Conservation (phyloP, 2,329 filamentous ascomycete genomes). For the Neopestalotiopsis rosae region DNA sequence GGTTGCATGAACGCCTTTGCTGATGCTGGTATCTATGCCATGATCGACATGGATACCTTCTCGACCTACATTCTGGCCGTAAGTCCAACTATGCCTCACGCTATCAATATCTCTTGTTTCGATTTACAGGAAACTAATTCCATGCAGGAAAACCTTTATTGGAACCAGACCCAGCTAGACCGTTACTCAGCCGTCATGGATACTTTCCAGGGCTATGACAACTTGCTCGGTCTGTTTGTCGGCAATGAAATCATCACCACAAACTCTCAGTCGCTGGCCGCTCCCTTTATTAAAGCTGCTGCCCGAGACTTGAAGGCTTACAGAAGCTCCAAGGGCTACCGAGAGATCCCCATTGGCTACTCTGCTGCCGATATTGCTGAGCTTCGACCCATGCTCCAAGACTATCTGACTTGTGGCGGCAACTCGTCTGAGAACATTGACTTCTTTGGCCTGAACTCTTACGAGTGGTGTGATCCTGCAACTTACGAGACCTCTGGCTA, state of each 20-base stretch:
- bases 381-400: constrained; percentile 64
- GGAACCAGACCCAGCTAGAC: constrained; percentile 75
- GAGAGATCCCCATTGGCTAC: constrained; percentile 84
- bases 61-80: constrained; percentile 70
- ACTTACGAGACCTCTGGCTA: constrained; percentile 72
- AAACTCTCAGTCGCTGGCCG: constrained; percentile 63
- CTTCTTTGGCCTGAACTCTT: constrained; percentile 86
- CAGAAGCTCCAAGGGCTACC: constrained; percentile 75
- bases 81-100: constrained; percentile 29
- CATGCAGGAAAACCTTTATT: constrained; percentile 54
- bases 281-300: constrained; percentile 84
- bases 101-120: background rate
- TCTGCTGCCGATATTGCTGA: constrained; percentile 84
- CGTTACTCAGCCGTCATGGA: constrained; percentile 77
- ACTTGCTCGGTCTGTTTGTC: constrained; percentile 83
- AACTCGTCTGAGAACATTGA: constrained; percentile 75
- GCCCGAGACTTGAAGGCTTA: constrained; percentile 84
- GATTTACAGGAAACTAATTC: background rate
- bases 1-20: constrained; percentile 83
- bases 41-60: constrained; percentile 83
- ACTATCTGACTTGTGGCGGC: constrained; percentile 79
- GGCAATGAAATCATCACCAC: constrained; percentile 85
- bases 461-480: constrained; percentile 75
- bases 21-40: constrained; percentile 81
- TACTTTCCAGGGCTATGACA: constrained; percentile 77